Base-by-base conservation (phyloP, 345 rosid genomes). In the Cardiospermum halicacabum region DNA sequence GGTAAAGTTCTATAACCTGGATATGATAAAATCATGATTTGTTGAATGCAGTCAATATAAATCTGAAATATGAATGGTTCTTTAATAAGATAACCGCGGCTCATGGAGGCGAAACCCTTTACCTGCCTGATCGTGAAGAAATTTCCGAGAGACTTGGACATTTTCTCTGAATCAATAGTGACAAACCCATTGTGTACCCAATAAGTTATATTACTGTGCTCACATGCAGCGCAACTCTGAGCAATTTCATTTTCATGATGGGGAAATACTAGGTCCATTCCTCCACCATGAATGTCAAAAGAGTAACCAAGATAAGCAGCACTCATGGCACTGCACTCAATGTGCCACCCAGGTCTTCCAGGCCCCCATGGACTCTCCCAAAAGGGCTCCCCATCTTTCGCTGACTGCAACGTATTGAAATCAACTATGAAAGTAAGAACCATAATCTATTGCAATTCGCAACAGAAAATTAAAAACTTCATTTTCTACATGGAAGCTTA, bases 351-450 rank as follows among this genome's bases (percentile, higher is more conserved):
- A 27, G 98, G 98, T 69, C 97, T 85, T 75, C 98, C 98, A 66
- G 79, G 84, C 9, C 98, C 98, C 98, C 98, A 93, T 0, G 92
- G 98, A 55, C 98, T 90, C 82, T 90, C 92, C 98, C 97, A 93
- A 55, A 79, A 90, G 4, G 92, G 94, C 65, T 93, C 98, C 16
- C 97, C 95, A 65, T 85, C 80, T 77, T 90, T 93, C 51, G 91
- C 80, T 56, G 92, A 77, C 98, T 93, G 76, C 75, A 78, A 64
- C 36, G 65, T 10, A 50, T 26, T 39, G 37, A 37, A 60, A 28
- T 4, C 30, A 31, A 24, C 40, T 21, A n/a, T 42, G 39, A 22
- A 45, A n/a, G 0, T 28, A 49, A 22, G 1, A 61, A 13, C 31
- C n/a, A 11, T 56, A 45, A 15, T 26, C 32, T 22, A 16, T 21